Percentiles rank a stretch among this genome's conserved stretches.
phyloP scores from a whole-genome alignment of 805 yeast genomes.

The Helenozyma baotianmanensis region DNA sequence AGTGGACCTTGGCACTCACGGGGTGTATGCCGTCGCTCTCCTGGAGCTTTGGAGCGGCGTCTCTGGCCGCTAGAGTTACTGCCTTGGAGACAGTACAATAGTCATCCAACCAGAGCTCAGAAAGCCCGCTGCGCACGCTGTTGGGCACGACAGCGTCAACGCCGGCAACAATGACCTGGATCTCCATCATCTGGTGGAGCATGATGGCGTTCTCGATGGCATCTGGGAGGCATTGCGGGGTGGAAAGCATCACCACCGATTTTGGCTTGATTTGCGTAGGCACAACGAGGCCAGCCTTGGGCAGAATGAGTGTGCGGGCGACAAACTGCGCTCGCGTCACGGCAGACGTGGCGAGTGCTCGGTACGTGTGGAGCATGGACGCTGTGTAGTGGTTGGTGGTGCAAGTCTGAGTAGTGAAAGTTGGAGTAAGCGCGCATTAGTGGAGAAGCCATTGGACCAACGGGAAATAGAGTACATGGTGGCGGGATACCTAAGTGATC shows the following conservation, averaged over 20 bases:
- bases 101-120: slow-evolving; percentile 36
- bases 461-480: too few species aligned
- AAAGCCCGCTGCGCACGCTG: slow-evolving; percentile 30
- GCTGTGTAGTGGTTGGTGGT: too few species aligned
- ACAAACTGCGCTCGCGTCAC: slow-evolving; percentile 5
- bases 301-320: slow-evolving; percentile 14
- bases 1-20: slow-evolving; percentile 33
- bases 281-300: slow-evolving; percentile 1
- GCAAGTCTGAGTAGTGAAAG: too few species aligned
- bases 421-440: too few species aligned
- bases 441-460: too few species aligned
- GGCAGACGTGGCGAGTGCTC: slow-evolving; percentile 8
- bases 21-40: slow-evolving; percentile 34
- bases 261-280: slow-evolving; percentile 18
- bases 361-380: not conserved
- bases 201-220: slow-evolving; percentile 29
- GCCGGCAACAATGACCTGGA: slow-evolving; percentile 40
- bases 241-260: slow-evolving; percentile 31
- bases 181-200: slow-evolving; percentile 18
- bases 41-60: slow-evolving; percentile 16
- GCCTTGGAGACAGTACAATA: slow-evolving; percentile 17
- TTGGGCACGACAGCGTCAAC: slow-evolving; percentile 34
- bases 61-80: slow-evolving; percentile 21
- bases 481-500: too few species aligned
- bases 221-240: slow-evolving; percentile 29